Evolutionary conservation across 306 rosid genomes (phyloP), one percentile per base, ranked within the genome.

Genomic region (Comarum palustre): DNA sequence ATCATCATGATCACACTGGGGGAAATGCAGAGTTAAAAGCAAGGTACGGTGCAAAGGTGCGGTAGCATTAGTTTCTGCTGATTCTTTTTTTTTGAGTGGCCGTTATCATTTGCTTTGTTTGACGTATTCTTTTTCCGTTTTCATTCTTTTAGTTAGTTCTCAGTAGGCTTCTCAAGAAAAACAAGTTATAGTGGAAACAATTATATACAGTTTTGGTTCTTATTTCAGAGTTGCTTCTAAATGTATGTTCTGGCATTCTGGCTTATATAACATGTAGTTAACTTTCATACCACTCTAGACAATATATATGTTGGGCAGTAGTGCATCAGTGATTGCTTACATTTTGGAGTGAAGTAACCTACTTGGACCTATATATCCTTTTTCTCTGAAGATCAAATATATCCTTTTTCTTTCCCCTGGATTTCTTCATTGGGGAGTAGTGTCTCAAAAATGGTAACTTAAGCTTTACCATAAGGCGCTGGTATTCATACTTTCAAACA

Each of bases 21-120:
- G 99, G 99, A 61, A 94, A 94, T 78, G 83, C 80, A 15, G 99
- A 86, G 86, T 80, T 91, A 82, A 94, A 94, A 87, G 89, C 88
- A 87, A 88, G 88, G 85, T 94, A 86, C 15, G 99, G 99, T 66
- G 95, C 98, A 19, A 92, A 90, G 96, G 98, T 86, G 86, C 43
- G 88, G 54, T 72, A 52, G 64, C 22, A 10, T 27, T 61, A 66
- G 73, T 63, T 75, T 72, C 12, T 62, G 24, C 59, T 46, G 13
- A 17, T 13, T 68, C 36, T 16, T 50, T 24, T 46, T 20, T 31
- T 73, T 27, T 13, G 60, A 15, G 17, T n/a, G 69, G 6, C 17
- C 5, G 11, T 2, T 52, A 51, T 16, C 25, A 25, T 4, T 31
- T 29, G 36, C 27, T 16, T 32, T n/a, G 38, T 59, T 27, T 52